phyloP scores from a whole-genome alignment of 2,329 filamentous ascomycete species.

The Aspergillus novoparasiticus region DNA sequence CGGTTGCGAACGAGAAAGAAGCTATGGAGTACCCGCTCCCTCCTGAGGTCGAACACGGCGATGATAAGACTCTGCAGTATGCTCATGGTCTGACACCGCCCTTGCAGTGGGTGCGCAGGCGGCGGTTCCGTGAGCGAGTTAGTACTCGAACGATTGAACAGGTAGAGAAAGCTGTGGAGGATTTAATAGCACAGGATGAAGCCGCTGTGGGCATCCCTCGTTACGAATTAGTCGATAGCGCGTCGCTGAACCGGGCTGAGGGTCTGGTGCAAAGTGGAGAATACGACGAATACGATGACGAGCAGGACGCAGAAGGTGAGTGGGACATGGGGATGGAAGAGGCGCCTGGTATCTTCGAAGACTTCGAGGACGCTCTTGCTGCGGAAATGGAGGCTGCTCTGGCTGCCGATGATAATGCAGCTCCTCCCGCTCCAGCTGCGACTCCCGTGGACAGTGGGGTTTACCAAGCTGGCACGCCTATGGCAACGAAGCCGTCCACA shows the following conservation, averaged over 20 bases:
- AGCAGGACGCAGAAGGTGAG: constrained; percentile 54
- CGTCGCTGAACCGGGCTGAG: constrained; percentile 49
- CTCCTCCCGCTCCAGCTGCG: constrained; percentile 22
- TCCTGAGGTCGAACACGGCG: constrained; percentile 61
- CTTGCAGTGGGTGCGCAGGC: constrained; percentile 80
- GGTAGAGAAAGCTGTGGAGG: constrained; percentile 77
- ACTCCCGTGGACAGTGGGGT: constrained; percentile 18
- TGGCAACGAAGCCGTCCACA: constrained; percentile 34
- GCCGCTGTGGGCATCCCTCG: constrained; percentile 58
- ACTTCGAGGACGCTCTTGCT: constrained; percentile 45
- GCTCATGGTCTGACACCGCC: constrained; percentile 86
- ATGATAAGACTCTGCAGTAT: constrained; percentile 68
- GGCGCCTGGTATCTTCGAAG: constrained; percentile 34
- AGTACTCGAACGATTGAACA: constrained; percentile 82
- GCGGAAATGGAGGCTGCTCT: constrained; percentile 48
- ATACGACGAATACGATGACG: constrained; percentile 49
- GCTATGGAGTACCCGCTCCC: constrained; percentile 70
- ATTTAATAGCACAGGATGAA: constrained; percentile 70
- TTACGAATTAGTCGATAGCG: constrained; percentile 65
- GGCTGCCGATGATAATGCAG: constrained; percentile 32
- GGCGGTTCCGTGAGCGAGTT: constrained; percentile 80
- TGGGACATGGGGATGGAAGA: constrained; percentile 47
- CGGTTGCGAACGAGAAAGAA: constrained; percentile 67
- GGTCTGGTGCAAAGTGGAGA: constrained; percentile 48
- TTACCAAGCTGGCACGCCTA: constrained; percentile 37